phyloP scores from a whole-genome alignment of 805 yeast species.

The Starmerella roubikii region DNA sequence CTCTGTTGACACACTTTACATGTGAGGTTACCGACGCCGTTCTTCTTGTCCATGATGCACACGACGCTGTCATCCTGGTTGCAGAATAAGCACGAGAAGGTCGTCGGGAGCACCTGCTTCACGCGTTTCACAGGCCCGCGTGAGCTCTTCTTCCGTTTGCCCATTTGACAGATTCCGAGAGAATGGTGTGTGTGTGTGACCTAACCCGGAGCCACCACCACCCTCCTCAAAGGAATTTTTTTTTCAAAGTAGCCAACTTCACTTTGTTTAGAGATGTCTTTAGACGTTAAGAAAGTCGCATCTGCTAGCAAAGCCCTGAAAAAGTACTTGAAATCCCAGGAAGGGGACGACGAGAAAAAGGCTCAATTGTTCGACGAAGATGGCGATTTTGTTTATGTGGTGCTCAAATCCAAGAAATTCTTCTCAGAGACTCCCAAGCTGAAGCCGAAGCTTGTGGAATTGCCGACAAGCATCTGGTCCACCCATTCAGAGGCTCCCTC shows the following conservation, averaged over 20 bases:
- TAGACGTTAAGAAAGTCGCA: conserved; percentile 22
- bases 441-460: conserved; percentile 31
- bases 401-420: conserved; percentile 51
- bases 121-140: conserved; percentile 69
- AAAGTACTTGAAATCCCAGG: conserved; percentile 37
- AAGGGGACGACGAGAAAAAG: conserved; percentile 25
- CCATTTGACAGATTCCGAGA: too few relatives aligned
- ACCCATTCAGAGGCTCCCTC: conserved; percentile 33
- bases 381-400: conserved; percentile 39
- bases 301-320: conserved; percentile 42
- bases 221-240: background rate
- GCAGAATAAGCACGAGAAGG: conserved; percentile 85
- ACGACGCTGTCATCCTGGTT: conserved; percentile 88
- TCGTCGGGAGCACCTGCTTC: conserved; percentile 65
- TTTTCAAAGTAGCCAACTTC: background rate
- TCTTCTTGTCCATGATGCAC: conserved; percentile 76
- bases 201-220: too few relatives aligned
- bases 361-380: conserved; percentile 45
- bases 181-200: too few relatives aligned
- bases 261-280: too few relatives aligned
- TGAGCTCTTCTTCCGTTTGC: conserved; percentile 71
- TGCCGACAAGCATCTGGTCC: conserved; percentile 34
- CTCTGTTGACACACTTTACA: conserved; percentile 92
- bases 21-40: conserved; percentile 65
- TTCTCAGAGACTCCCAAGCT: conserved; percentile 41